Evolutionary conservation across 129 eudicot species (phyloP), one percentile per base, ranked within the genome.

Genomic region (Escallonia herrerae): DNA sequence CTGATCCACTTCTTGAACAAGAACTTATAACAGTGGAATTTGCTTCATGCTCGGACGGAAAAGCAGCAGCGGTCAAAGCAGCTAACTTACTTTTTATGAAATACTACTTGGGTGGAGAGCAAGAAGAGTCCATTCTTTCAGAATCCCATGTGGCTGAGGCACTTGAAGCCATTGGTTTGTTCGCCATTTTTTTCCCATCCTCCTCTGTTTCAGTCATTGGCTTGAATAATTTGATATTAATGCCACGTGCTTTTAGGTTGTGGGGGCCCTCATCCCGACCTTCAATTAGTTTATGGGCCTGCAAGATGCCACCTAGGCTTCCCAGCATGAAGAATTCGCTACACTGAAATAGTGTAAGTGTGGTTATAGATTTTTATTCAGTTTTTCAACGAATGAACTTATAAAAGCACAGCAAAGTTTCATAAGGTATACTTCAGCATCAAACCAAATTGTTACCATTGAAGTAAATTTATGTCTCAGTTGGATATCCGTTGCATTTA

Each of bases 281-380:
- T 91, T 70, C 58, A 87, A 60, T 77, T 91, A 67, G 58, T 91
- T 51, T 91, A 91, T 73, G 97, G 86, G 60, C 88, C 90, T 52
- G 80, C 84, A 58, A 82, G 95, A 77, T 84, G 95, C 78, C 95
- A 91, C 73, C 84, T 87, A 51, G 97, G 97, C 46, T 91, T 91
- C 68, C 95, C 94, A 60, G 86, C 95, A 49, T 91, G 97, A 90
- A 76, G 95, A 78, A 66, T 86, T 70, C 89, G 97, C 51, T 90
- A 90, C 68, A 87, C 97, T 12, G 97, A 90, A 87, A 90, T 90
- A 15, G 95, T 86, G 97, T 90, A 75, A 84, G 97, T 81, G 6
- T 12, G 42, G 45, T 49, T 40, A 42, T 6, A 15, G 15, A 53
- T 61, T 3, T 15, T 39, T 7, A 7, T 74, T 45, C 45, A 22